Conservation (phyloP, 208 protist genomes). For the Trypanosoma grayi region DNA sequence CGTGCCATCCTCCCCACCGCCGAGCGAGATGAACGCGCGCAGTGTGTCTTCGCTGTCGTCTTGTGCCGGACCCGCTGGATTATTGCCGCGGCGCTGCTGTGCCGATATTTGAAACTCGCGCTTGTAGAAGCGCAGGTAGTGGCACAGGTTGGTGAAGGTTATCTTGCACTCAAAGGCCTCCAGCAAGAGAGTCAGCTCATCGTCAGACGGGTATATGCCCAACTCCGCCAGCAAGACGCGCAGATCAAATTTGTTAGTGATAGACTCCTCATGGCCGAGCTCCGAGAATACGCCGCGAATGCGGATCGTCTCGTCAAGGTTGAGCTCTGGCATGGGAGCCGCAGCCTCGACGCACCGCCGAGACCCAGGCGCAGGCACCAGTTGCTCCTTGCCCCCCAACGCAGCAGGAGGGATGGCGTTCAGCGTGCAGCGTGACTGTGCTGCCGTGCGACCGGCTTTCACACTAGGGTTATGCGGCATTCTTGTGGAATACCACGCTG, state of each 20-base stretch:
- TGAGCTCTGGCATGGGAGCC: constrained; percentile 57
- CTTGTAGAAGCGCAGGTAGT: constrained; percentile 88
- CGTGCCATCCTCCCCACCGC: constrained; percentile 65
- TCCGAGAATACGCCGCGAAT: constrained; percentile 46
- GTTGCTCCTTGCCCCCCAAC: background rate
- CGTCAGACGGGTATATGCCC: constrained; percentile 68
- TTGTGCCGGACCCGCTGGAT: constrained; percentile 6
- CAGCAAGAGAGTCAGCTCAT: constrained; percentile 62
- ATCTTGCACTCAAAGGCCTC: constrained; percentile 51
- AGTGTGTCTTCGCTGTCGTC: constrained; percentile 61
- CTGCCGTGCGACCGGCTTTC: too few species aligned
- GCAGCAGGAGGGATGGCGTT: too few species aligned
- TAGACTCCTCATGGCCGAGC: constrained; percentile 60
- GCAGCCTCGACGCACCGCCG: too few species aligned
- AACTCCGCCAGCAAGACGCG: constrained; percentile 69
- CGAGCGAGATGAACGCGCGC: constrained; percentile 76
- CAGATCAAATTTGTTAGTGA: constrained; percentile 66
- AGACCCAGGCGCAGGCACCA: too few species aligned
- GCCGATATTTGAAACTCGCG: constrained; percentile 36
- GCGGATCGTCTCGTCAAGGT: constrained; percentile 59
- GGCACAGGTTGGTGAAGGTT: constrained; percentile 52
- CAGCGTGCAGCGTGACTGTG: too few species aligned
- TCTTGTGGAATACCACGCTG: too few species aligned
- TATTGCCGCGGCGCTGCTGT: constrained; percentile 4
- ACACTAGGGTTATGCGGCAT: too few species aligned